Conservation (phyloP, 2,329 filamentous ascomycete species). For the Fusarium multiceps region DNA sequence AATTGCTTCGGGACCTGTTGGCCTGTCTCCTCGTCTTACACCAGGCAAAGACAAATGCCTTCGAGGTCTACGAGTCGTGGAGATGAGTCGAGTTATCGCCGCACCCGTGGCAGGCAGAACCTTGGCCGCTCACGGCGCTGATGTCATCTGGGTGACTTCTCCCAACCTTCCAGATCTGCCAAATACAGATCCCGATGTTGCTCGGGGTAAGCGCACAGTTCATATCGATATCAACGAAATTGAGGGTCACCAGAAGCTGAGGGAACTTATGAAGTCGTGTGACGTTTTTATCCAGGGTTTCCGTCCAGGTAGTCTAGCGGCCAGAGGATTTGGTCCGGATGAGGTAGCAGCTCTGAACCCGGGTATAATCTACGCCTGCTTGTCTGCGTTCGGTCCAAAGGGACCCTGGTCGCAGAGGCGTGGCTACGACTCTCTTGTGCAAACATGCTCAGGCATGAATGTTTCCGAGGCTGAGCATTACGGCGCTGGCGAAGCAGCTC, state of each 20-base stretch:
- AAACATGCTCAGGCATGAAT: conserved; percentile 2
- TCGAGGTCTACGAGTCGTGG: neutral
- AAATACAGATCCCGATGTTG: neutral
- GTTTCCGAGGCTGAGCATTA: neutral
- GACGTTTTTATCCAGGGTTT: conserved; percentile 2
- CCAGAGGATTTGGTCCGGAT: neutral
- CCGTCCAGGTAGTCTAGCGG: neutral
- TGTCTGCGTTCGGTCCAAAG: conserved; percentile 1
- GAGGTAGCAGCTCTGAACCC: neutral
- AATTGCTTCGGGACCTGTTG: neutral
- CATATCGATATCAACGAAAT: neutral
- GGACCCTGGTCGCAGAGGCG: neutral
- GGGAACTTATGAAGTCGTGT: neutral
- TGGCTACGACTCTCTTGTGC: neutral
- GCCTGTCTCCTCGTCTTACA: neutral
- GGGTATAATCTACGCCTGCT: neutral
- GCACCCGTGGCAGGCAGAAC: neutral
- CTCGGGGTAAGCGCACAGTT: neutral
- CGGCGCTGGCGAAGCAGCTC: neutral
- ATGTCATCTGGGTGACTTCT: neutral
- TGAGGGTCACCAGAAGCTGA: neutral
- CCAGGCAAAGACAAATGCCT: neutral
- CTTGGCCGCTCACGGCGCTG: neutral
- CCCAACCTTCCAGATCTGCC: neutral
- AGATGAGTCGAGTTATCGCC: conserved; percentile 2